Conservation (phyloP, 2,329 filamentous ascomycete genomes). For the Ophiostoma tasmaniense region DNA sequence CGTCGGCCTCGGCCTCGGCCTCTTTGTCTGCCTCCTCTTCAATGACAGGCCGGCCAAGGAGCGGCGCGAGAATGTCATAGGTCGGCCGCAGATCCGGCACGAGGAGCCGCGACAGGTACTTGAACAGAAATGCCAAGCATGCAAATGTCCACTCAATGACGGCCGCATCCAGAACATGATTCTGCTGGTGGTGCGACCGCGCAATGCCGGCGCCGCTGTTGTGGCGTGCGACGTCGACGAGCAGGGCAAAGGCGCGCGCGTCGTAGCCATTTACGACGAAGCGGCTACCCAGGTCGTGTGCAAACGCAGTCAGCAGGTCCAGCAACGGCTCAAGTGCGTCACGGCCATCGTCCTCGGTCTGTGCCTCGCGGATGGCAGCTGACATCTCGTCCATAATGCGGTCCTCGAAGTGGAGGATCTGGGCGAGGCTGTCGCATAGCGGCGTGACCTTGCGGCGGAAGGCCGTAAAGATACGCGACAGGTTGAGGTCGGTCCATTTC, state of each 20-base stretch:
- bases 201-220: slow-evolving; percentile 17
- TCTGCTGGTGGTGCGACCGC: slow-evolving; percentile 25
- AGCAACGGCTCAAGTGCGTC: slow-evolving; percentile 79
- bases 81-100: slow-evolving; percentile 79
- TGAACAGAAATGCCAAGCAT: slow-evolving; percentile 90
- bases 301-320: slow-evolving; percentile 82
- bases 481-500: slow-evolving; percentile 86
- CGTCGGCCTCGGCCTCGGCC: not conserved
- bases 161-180: slow-evolving; percentile 66
- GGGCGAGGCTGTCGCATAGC: slow-evolving; percentile 80
- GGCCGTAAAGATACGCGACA: slow-evolving; percentile 68
- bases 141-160: slow-evolving; percentile 98
- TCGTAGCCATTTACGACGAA: slow-evolving; percentile 76
- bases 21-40: not conserved
- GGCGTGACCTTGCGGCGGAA: slow-evolving; percentile 70
- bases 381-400: slow-evolving; percentile 72
- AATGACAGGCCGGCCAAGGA: slow-evolving; percentile 63
- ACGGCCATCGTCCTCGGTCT: slow-evolving; percentile 46
- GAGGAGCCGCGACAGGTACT: slow-evolving; percentile 82
- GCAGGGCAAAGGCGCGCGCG: slow-evolving; percentile 60
- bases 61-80: slow-evolving; percentile 70
- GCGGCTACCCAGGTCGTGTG: slow-evolving; percentile 78
- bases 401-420: slow-evolving; percentile 84
- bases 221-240: slow-evolving; percentile 59
- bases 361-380: slow-evolving; percentile 60